Base-by-base conservation (phyloP, 192 early-diverging fungal genomes). In the Backusella morwellensis region DNA sequence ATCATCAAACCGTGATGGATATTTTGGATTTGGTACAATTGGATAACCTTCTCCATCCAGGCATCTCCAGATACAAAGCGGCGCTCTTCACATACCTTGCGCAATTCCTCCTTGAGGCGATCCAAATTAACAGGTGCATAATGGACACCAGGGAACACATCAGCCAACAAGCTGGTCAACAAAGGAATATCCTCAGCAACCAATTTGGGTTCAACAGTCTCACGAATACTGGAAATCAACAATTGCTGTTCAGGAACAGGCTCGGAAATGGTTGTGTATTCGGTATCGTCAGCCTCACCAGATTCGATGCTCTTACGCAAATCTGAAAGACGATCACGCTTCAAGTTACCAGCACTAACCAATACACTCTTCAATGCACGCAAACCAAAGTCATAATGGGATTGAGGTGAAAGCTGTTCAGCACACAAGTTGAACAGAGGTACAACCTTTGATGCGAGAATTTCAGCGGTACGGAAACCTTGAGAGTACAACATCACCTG, bases 401-500 rank as follows among this genome's bases (percentile, higher is more conserved):
- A 91, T 90, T 99, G 97, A 41, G 93, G 90, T 14, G 96, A 96
- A 26, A 99, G 88, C 83, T 99, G 97, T 86, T 98, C 96, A 14
- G 88, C 86, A 83, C 96, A 98, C 40, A 99, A 87, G 70, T 94
- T 96, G 85, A 99, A 99, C 41, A 99, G 83, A 23, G 98, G 98
- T 6, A 99, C 97, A 35, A 97, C 95, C 84, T 99, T 99, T 59
- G 93, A 92, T 0, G 98, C 97, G 52, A 99, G 81, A 34, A 82
- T 75, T 88, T 99, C 98, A 0, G 97, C 98, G 69, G 94, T 92
- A 29, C 94, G 91, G 94, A 99, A 99, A 42, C 98, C 98, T 88
- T 99, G 98, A 35, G 98, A 99, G 78, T 96, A 99, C 68, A 99
- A 84, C 96, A 98, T 99, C 40, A 99, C 98, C 85, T 99, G 98